Percentiles rank a stretch among this genome's conserved stretches.
phyloP scores from a whole-genome alignment of 768 basidiomycete genomes.

The Termitomyces sp. region DNA sequence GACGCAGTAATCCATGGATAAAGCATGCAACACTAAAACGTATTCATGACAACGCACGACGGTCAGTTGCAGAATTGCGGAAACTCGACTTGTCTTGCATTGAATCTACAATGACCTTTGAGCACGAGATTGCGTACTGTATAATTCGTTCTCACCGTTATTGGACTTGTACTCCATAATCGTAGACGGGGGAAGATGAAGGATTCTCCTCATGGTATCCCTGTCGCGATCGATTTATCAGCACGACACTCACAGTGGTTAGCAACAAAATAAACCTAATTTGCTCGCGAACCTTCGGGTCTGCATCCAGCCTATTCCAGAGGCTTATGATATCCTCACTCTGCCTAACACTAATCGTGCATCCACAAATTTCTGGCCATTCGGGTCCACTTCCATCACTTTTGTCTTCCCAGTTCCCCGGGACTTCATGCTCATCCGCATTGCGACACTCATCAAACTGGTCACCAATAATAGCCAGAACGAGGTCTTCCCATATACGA shows the following conservation, averaged over 20 bases:
- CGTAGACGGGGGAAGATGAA: slow-evolving; percentile 71
- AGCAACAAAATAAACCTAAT: slow-evolving; percentile 55
- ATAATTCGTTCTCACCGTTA: slow-evolving; percentile 47
- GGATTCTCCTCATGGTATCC: slow-evolving; percentile 71
- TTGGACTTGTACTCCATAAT: slow-evolving; percentile 96
- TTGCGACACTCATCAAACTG: slow-evolving; percentile 71
- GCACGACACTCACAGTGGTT: background rate
- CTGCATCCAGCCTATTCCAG: slow-evolving; percentile 85
- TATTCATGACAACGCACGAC: slow-evolving; percentile 24
- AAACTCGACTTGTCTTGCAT: slow-evolving; percentile 88
- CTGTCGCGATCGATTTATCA: slow-evolving; percentile 29
- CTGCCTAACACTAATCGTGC: slow-evolving; percentile 89
- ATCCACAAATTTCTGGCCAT: slow-evolving; percentile 87
- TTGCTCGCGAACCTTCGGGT: slow-evolving; percentile 69
- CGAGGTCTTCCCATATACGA: slow-evolving; percentile 85
- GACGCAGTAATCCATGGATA: background rate
- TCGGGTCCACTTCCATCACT: slow-evolving; percentile 33
- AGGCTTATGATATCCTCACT: slow-evolving; percentile 91
- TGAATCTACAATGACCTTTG: slow-evolving; percentile 47
- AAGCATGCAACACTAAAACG: background rate
- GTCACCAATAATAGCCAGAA: slow-evolving; percentile 85
- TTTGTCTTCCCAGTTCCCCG: slow-evolving; percentile 29
- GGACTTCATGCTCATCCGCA: slow-evolving; percentile 20
- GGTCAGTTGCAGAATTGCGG: slow-evolving; percentile 56
- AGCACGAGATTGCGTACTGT: background rate